Evolutionary conservation across 768 basidiomycete genomes (phyloP), one percentile per base, ranked within the genome.

Genomic region (Pisolithus tinctorius): DNA sequence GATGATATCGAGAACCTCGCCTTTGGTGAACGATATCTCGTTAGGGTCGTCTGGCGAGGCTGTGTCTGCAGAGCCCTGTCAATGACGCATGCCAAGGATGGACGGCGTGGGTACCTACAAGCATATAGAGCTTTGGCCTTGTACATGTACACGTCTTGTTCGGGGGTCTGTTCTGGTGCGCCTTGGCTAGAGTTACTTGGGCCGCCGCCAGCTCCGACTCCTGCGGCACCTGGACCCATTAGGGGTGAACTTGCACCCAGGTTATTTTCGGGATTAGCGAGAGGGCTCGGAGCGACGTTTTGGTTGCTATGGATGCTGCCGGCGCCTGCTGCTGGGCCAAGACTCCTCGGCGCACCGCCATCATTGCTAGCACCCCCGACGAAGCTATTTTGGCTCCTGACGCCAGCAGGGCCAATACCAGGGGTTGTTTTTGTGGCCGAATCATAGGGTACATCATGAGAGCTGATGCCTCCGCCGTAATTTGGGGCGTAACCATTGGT

Each of bases 41-140:
- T 90, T 96, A 11, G 94, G 90, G 67, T 99, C 96, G 52, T 97
- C 94, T 27, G 88, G 74, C 2, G 88, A 91, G n/a, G 93, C 95
- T 45, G 80, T 81, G 72, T 99, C 95, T 98, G 69, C 27, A 37
- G 57, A 58, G 45, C 16, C 37, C 49, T 56, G 70, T 26, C 65
- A 60, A 44, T 55, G 59, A 29, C 6, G 10, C 17, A 10, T 17
- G 45, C 11, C 39, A 53, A 20, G 41, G 41, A 52, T 48, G 48
- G 48, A 57, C 44, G 47, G 23, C 3, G 40, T 27, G 49, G 57
- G 20, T 14, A 74, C 84, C 66, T 62, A 94, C 93, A 96, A 49
- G 86, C 80, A 74, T 94, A 96, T 49, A 94, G 71, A 6, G 93
- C 93, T 63, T 89, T 91, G 45, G 93, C 93, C 64, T 80, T 88